Base-by-base conservation (phyloP, 257 asterid species). In the Gentiana straminea region DNA sequence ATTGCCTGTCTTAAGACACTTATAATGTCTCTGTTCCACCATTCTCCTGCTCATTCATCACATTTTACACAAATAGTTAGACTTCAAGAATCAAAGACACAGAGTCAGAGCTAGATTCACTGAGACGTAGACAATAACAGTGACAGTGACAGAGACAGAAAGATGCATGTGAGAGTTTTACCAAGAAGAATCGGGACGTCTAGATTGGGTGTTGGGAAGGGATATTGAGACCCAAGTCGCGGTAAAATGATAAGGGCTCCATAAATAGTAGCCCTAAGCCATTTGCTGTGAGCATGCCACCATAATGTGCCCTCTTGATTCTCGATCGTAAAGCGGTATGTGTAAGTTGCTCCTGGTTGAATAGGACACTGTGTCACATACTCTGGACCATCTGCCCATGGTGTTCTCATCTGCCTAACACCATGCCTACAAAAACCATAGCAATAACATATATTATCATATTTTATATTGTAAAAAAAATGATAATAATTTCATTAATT, bases 161-260 rank as follows among this genome's bases (percentile, higher is more conserved):
- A 15, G 24, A 0, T 15, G 24, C 24, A 15, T 15, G 24, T 15
- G 24, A 4, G 49, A 35, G 8, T 2, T 5, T 51, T 77, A 85
- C 94, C 95, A 56, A 85, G 81, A 10, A 85, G 49, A 49, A 85
- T 57, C 2, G 92, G 95, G 46, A 83, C 68, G 69, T 85, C 86
- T 49, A 66, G 74, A 46, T 64, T 72, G 3, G 95, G 95, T 59
- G 71, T 67, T 1, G 64, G 49, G 13, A 85, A 82, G 0, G 89
- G 94, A 32, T 72, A 82, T 1, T 79, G 46, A 1, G 60, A 80
- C 57, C 77, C 67, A 41, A 60, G 38, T 61, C 70, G 77, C 0
- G 92, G 92, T 8, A 73, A 79, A 33, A 85, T 82, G 51, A 82
- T 65, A 1, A 85, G 39, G 43, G 86, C 86, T 8, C 95, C 95